Evolutionary conservation across 495 filamentous ascomycete species (phyloP).

Genomic region (Immersiella caudata): DNA sequence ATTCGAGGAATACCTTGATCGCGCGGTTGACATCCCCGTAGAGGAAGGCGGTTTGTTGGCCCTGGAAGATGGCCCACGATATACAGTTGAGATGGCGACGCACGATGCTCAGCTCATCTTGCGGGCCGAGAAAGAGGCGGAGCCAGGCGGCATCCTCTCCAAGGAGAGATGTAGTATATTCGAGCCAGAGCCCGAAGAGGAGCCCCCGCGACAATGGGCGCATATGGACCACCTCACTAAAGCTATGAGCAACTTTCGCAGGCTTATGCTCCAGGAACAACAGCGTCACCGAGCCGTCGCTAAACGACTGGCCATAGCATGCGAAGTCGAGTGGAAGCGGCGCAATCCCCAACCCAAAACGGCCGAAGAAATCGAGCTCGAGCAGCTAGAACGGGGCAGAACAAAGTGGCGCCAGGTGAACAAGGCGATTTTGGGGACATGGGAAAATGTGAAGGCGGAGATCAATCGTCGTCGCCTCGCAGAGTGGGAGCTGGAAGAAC

Average conservation of each 20-base stretch:
- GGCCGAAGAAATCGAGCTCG: slow-evolving; percentile 65
- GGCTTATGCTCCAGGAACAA: slow-evolving; percentile 74
- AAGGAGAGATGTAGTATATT: slow-evolving; percentile 71
- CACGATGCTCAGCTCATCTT: slow-evolving; percentile 59
- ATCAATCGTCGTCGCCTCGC: slow-evolving; percentile 72
- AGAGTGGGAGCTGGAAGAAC: slow-evolving; percentile 84
- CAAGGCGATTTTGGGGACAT: slow-evolving; percentile 71
- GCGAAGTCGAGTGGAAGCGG: slow-evolving; percentile 62
- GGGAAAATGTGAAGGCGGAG: slow-evolving; percentile 75
- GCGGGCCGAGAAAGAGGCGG: slow-evolving; percentile 67
- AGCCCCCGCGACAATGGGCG: slow-evolving; percentile 75
- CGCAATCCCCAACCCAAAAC: slow-evolving; percentile 73
- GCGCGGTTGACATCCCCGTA: slow-evolving; percentile 47
- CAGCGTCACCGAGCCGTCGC: slow-evolving; percentile 69
- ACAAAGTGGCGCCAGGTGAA: slow-evolving; percentile 65
- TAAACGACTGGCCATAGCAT: slow-evolving; percentile 64
- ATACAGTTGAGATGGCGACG: slow-evolving; percentile 53
- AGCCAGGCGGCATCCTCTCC: slow-evolving; percentile 76
- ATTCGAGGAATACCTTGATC: slow-evolving; percentile 56
- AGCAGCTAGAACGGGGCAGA: slow-evolving; percentile 55
- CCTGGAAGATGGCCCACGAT: slow-evolving; percentile 58
- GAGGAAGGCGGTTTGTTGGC: slow-evolving; percentile 54
- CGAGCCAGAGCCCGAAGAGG: slow-evolving; percentile 72
- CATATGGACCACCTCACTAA: slow-evolving; percentile 83
- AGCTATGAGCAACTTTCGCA: slow-evolving; percentile 79